A percentile compares a stretch with the other conserved stretches of the same genome.
Conservation (phyloP, 306 rosid species). For the Prunus kanzakura region DNA sequence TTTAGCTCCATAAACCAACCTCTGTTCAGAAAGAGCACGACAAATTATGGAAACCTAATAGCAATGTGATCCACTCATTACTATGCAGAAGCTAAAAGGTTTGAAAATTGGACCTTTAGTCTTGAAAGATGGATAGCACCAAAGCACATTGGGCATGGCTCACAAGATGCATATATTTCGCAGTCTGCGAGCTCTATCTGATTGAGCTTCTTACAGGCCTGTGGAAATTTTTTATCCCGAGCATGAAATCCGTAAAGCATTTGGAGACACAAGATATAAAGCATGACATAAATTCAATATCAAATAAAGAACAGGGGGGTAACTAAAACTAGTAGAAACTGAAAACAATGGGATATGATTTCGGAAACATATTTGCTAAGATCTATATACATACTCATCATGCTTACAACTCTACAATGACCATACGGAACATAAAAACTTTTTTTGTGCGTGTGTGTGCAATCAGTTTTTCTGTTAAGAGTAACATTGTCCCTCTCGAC, state of each 20-base stretch:
- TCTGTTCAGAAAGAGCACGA: slow-evolving; percentile 38
- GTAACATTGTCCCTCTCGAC: neutral
- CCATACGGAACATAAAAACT: neutral
- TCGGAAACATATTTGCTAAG: neutral
- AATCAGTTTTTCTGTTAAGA: neutral
- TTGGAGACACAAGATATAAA: neutral
- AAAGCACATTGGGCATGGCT: slow-evolving; percentile 98
- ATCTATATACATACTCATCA: neutral
- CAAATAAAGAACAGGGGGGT: neutral
- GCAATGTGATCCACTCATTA: neutral
- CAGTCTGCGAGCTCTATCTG: slow-evolving; percentile 73
- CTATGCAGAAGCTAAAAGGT: neutral
- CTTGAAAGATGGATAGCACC: slow-evolving; percentile 91
- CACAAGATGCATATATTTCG: slow-evolving; percentile 91
- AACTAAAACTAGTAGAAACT: neutral
- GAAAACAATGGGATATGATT: neutral
- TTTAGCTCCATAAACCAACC: slow-evolving; percentile 86
- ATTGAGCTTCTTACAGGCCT: slow-evolving; percentile 87
- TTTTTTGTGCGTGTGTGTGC: neutral
- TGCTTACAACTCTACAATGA: neutral
- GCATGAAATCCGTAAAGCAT: neutral
- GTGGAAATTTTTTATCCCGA: slow-evolving; percentile 7
- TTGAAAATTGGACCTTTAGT: slow-evolving; percentile 51
- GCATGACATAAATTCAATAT: neutral
- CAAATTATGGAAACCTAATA: neutral